Conservation (phyloP, 345 rosid genomes). For the Eucalyptus globulus region DNA sequence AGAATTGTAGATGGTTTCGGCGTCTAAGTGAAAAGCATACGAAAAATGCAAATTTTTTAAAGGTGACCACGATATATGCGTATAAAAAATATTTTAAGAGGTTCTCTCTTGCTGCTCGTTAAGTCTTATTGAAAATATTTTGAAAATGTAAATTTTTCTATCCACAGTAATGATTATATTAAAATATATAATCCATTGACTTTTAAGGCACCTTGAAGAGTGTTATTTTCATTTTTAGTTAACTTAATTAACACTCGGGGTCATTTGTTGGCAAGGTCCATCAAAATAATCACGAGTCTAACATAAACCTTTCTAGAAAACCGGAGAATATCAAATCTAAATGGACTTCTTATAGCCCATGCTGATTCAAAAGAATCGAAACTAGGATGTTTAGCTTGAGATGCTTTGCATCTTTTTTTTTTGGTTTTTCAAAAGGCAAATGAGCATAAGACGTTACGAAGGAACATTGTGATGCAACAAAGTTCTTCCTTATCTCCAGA, state of each 20-base stretch:
- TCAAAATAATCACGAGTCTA: neutral
- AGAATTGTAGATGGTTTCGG: neutral
- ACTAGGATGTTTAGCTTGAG: neutral
- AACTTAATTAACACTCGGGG: neutral
- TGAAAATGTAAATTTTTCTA: neutral
- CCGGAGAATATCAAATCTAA: neutral
- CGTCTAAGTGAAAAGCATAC: neutral
- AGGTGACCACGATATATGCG: neutral
- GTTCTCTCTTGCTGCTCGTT: neutral
- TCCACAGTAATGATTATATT: neutral
- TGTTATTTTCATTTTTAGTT: neutral
- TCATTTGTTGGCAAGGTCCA: neutral
- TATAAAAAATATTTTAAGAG: neutral
- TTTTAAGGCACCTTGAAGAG: fast-evolving
- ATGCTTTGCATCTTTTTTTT: neutral
- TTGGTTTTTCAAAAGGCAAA: neutral
- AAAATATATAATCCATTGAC: neutral
- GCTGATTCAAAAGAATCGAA: neutral
- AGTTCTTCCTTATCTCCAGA: neutral
- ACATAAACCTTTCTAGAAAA: neutral
- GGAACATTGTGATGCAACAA: neutral
- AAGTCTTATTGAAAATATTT: neutral
- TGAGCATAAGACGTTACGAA: neutral
- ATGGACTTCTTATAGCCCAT: neutral
- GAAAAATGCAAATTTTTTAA: neutral